Base-by-base conservation (phyloP, 2,329 filamentous ascomycete genomes). In the Calonectria hawksworthii region DNA sequence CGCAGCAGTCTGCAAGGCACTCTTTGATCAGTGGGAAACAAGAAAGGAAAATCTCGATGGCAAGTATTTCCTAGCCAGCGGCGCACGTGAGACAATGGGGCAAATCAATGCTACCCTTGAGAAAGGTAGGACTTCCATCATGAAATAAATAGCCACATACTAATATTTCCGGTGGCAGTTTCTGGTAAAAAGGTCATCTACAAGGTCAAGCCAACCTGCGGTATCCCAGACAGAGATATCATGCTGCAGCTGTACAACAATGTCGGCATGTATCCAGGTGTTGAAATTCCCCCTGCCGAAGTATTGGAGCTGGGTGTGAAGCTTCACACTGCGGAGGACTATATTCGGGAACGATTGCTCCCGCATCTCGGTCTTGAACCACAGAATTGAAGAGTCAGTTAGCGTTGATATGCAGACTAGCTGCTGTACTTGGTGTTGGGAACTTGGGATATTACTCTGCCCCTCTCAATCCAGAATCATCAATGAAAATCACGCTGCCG, bases 281-380 rank as follows among this genome's bases (percentile, higher is more conserved):
- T 61, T 28, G 34, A 41, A 41, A 61, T 61, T 7, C 56, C 56
- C 14, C 56, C 56, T 9, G n/a, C 56, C 21, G 56, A 61, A 18
- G 56, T 61, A 26, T 41, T 61, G 56, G 56, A 61, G n/a, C 34
- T 61, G 7, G 56, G 56, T 8, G 56, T 61, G 3, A 61, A 61
- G 23, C 56, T 61, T 28, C 56, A 61, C 6, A 41, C 34, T 18
- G 56, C 56, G 11, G 56, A 61, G 16, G 56, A 61, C 9, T 61
- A 18, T 26, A 61, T 61, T 26, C 36, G 56, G n/a, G 56, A 61
- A 26, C 41, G 56, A 23, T 9, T 61, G 7, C 56, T 61, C 13
- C 56, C 56, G 28, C 56, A 61, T 21, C 34, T 61, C 8, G 56
- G 56, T 61, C 56, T 61, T 61, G 34, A 61, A n/a, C 34, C 56